Conservation (phyloP, 2,329 filamentous ascomycete genomes). For the Tetracladium maxilliforme region DNA sequence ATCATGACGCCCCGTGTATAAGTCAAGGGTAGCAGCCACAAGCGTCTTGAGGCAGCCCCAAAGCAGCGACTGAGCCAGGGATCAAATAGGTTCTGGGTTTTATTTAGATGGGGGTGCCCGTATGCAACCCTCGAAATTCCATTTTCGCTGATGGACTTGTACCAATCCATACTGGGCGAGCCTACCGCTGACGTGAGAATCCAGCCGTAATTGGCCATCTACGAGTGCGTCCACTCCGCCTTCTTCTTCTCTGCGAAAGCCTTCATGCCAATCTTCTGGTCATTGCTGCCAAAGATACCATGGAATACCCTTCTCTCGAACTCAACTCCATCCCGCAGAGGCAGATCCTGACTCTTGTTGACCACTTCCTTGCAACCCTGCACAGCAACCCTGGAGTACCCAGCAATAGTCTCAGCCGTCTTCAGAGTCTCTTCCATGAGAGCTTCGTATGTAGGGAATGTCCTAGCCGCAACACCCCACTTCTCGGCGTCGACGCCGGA, state of each 20-base stretch:
- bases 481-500: conserved; percentile 69
- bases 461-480: conserved; percentile 79
- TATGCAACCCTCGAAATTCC: too few species aligned
- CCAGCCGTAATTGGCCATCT: conserved; percentile 9
- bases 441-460: conserved; percentile 67
- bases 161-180: neutral
- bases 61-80: too few species aligned
- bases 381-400: conserved; percentile 74
- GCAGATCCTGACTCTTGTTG: conserved; percentile 92
- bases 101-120: too few species aligned
- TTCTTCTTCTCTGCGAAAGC: conserved; percentile 94
- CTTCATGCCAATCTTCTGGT: conserved; percentile 95
- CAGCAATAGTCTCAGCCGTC: conserved; percentile 80
- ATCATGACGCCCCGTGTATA: too few species aligned
- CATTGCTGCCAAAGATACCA: conserved; percentile 78
- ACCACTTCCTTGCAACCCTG: conserved; percentile 95
- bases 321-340: conserved; percentile 80
- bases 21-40: too few species aligned
- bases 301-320: conserved; percentile 92
- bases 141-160: neutral
- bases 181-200: neutral
- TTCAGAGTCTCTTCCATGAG: conserved; percentile 68
- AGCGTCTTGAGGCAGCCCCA: too few species aligned
- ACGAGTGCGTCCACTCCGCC: conserved; percentile 78
- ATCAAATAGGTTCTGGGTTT: too few species aligned